These are phyloP conservation scores for Podaxis sp. DNA, from an alignment of 768 basidiomycete species.

Conservation along the genomic window DNA sequence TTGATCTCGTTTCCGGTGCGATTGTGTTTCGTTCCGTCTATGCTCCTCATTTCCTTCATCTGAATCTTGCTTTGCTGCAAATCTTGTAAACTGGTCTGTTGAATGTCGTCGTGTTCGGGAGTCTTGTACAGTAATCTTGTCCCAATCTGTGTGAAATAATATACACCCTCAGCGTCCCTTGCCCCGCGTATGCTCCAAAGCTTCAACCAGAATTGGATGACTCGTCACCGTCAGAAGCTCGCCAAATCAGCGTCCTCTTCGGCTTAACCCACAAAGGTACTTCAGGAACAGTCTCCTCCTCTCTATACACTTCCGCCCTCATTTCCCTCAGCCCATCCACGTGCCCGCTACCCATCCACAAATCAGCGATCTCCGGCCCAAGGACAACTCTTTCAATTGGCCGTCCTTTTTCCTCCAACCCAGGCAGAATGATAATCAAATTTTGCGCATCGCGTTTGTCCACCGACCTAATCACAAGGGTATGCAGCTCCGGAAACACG, in stretches of 20 bases:
- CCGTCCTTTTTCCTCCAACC: slow-evolving; percentile 5
- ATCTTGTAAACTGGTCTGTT: background rate
- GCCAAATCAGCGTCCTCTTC: slow-evolving; percentile 1
- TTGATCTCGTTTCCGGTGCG: background rate
- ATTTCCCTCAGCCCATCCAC: slow-evolving; percentile 9
- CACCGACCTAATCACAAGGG: slow-evolving; percentile 7
- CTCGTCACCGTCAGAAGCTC: background rate
- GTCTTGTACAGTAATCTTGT: slow-evolving; percentile 2
- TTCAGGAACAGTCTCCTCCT: background rate
- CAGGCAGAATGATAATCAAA: slow-evolving; percentile 8
- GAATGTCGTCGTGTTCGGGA: too few relatives aligned
- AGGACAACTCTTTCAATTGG: slow-evolving; percentile 4
- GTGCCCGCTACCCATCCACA: slow-evolving; percentile 11
- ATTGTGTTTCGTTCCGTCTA: background rate
- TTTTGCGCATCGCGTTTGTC: slow-evolving; percentile 11
- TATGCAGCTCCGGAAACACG: slow-evolving; percentile 5
- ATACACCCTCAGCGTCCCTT: background rate
- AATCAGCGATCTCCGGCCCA: background rate
- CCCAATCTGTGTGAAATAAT: background rate
- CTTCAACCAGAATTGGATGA: background rate
- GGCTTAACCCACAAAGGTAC: slow-evolving; percentile 5
- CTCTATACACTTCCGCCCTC: background rate
- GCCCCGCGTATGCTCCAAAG: background rate
- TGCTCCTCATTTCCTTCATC: too few relatives aligned
- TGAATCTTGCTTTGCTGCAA: background rate